These are phyloP conservation scores for Trichocladium uniseriatum DNA, from an alignment of 495 filamentous ascomycete species.

Conservation along the genomic window DNA sequence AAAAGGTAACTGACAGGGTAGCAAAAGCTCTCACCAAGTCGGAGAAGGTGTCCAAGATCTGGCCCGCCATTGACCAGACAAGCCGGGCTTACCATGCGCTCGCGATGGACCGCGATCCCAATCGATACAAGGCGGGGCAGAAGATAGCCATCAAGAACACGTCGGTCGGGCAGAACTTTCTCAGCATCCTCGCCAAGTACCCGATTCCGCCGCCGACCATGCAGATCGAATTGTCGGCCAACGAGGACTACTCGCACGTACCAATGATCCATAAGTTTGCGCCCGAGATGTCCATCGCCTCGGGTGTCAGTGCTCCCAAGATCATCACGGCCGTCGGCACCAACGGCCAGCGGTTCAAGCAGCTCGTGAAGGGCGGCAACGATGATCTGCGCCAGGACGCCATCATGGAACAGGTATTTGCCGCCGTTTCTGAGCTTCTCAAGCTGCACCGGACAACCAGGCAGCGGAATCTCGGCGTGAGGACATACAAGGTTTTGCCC, in stretches of 20 bases:
- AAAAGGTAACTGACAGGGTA: slow-evolving; percentile 59
- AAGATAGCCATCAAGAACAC: slow-evolving; percentile 54
- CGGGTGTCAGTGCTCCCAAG: slow-evolving; percentile 84
- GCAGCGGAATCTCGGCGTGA: slow-evolving; percentile 76
- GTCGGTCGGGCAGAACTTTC: slow-evolving; percentile 45
- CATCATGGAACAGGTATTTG: slow-evolving; percentile 99
- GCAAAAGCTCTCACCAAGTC: slow-evolving; percentile 44
- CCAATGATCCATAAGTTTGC: slow-evolving; percentile 62
- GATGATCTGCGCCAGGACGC: slow-evolving; percentile 97
- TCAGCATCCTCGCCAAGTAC: slow-evolving; percentile 46
- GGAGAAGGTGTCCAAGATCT: slow-evolving; percentile 42
- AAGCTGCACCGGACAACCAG: slow-evolving; percentile 76
- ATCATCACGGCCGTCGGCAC: slow-evolving; percentile 70
- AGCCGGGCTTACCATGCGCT: slow-evolving; percentile 66
- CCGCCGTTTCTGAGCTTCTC: slow-evolving; percentile 83
- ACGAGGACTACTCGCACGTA: slow-evolving; percentile 65
- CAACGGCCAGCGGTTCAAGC: slow-evolving; percentile 71
- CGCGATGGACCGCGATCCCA: slow-evolving; percentile 54
- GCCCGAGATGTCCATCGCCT: slow-evolving; percentile 70
- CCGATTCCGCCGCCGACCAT: slow-evolving; percentile 84
- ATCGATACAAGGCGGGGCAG: slow-evolving; percentile 52
- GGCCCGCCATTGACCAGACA: slow-evolving; percentile 59
- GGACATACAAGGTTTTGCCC: slow-evolving; percentile 94
- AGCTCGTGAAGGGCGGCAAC: slow-evolving; percentile 87
- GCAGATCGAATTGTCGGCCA: slow-evolving; percentile 63